These are phyloP conservation scores for Crithidia bombi DNA, from an alignment of 208 protist species.

Conservation along the genomic window DNA sequence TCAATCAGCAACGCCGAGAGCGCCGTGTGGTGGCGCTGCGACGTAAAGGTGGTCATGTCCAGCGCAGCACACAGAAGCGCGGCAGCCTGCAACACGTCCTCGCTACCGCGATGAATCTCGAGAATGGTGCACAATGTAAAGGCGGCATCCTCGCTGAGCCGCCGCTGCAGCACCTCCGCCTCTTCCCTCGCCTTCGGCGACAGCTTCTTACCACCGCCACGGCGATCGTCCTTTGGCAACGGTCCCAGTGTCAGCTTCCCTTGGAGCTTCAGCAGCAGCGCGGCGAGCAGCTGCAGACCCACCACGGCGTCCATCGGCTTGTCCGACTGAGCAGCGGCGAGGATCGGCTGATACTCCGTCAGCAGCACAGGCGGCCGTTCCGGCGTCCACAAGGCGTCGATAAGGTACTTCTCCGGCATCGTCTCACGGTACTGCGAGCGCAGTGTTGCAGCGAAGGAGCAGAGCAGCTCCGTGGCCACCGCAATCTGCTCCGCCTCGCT, in stretches of 20 bases:
- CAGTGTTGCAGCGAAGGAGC: conserved; percentile 75
- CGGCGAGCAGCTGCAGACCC: conserved; percentile 54
- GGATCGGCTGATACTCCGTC: conserved; percentile 56
- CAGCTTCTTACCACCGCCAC: conserved; percentile 27
- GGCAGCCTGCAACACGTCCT: conserved; percentile 49
- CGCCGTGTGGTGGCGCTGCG: conserved; percentile 38
- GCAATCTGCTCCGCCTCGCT: conserved; percentile 48
- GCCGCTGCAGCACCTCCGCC: conserved; percentile 38
- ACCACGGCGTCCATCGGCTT: conserved; percentile 60
- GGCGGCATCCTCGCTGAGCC: conserved; percentile 59
- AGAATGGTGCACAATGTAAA: conserved; percentile 50
- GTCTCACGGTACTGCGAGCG: conserved; percentile 72
- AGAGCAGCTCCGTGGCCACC: conserved; percentile 72
- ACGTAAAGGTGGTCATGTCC: conserved; percentile 61
- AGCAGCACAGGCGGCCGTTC: conserved; percentile 68
- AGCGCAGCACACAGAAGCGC: conserved; percentile 55
- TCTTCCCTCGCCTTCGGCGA: conserved; percentile 21
- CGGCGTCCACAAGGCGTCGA: conserved; percentile 84
- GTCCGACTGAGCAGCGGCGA: conserved; percentile 44
- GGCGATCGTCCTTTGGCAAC: conserved; percentile 65
- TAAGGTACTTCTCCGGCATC: conserved; percentile 86
- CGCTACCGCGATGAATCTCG: conserved; percentile 55
- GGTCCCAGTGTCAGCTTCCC: conserved; percentile 54
- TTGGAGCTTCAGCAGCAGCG: conserved; percentile 66
- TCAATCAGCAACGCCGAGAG: conserved; percentile 60